Base-by-base conservation (phyloP, 441 rosid genomes). In the Dalechampia spathulata region DNA sequence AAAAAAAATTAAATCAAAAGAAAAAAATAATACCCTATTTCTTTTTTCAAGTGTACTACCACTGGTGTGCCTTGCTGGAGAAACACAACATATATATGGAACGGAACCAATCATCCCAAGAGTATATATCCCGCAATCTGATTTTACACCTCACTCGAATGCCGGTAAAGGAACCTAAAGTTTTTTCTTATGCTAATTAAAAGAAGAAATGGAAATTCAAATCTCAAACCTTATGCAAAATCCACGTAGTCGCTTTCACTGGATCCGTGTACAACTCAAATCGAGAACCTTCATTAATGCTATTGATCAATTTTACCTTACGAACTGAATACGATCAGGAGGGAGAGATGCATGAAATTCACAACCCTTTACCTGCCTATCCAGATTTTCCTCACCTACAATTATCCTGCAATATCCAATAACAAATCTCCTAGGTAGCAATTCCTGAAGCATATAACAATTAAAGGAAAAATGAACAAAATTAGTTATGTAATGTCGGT, bases 71-170 rank as follows among this genome's bases (percentile, higher is more conserved):
- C 62, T 64, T 49, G 53, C 77, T 28, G 59, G 69, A 49, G 73
- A 73, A 68, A 75, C 72, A 71, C 61, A 46, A 69, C 60, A 70
- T 56, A 49, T 68, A 69, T 73, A 72, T 63, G 42, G 67, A 70
- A 70, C 67, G 42, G 67, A 70, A 70, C 67, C 72, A 61, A 72
- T 73, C 79, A 63, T 70, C 73, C 61, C 22, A n/a, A n/a, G 68
- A 76, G 72, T 64, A 71, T 72, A 71, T 64, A 73, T 71, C 63
- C 74, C 75, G 77, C 76, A 73, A 70, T 72, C 77, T 59, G 72
- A 76, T 78, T 72, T 72, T 77, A 80, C 79, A 73, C 66, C 79
- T 71, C 86, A 74, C 80, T 74, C 77, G 8, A 78, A 72, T 69
- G 70, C 72, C 71, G 73, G 68, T 57, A 61, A 70, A 69, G 65